phyloP scores from a whole-genome alignment of 768 basidiomycete species.

The Termitomyces sp. region DNA sequence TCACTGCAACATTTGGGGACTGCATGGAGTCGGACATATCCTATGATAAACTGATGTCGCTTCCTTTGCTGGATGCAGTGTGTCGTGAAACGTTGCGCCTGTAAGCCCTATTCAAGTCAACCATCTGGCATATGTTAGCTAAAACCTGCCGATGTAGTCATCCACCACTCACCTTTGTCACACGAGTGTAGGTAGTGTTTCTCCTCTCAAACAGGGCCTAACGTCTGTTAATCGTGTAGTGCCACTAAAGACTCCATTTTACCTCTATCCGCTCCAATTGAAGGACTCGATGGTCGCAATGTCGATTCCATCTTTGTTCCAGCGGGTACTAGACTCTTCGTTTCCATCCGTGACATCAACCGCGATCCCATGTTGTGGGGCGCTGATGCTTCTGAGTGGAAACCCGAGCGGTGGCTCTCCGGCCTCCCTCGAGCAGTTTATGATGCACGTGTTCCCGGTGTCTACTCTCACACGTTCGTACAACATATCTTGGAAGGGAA shows the following conservation, averaged over 20 bases:
- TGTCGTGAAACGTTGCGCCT: constrained; percentile 37
- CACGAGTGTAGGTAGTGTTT: constrained; percentile 11
- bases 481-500: neutral
- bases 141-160: constrained; percentile 5
- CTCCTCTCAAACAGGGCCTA: neutral
- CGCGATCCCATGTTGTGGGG: constrained; percentile 43
- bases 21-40: constrained; percentile 26
- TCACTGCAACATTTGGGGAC: constrained; percentile 20
- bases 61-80: constrained; percentile 35
- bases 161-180: constrained; percentile 14
- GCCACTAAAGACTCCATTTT: constrained; percentile 32
- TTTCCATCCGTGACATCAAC: constrained; percentile 36
- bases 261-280: constrained; percentile 37
- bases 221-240: constrained; percentile 17
- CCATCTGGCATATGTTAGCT: neutral
- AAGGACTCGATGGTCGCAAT: constrained; percentile 30
- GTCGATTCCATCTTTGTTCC: constrained; percentile 35
- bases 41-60: constrained; percentile 33
- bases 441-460: constrained; percentile 37
- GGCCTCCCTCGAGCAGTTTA: constrained; percentile 32
- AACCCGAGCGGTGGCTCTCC: constrained; percentile 47
- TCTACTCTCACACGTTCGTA: constrained; percentile 39
- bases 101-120: constrained; percentile 17
- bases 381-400: constrained; percentile 44
- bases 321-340: constrained; percentile 32